phyloP scores from a whole-genome alignment of 768 basidiomycete species.

The Tephrocybe sp. region DNA sequence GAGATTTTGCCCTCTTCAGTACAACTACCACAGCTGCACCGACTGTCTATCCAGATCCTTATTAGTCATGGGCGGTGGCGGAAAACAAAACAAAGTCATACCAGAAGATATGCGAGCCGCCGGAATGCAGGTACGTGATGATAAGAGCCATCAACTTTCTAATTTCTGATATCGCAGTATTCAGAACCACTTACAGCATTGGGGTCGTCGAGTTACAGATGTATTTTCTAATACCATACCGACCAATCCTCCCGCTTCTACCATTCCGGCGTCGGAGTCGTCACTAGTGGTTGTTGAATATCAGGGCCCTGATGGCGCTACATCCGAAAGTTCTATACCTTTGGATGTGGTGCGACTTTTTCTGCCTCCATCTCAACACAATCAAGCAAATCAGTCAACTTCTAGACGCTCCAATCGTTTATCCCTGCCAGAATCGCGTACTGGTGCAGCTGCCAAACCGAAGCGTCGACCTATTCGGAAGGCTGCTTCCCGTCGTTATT shows the following conservation, averaged over 20 bases:
- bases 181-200: slow-evolving; percentile 2
- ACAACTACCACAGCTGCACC: neutral
- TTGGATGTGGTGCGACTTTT: no score
- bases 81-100: slow-evolving; percentile 4
- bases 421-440: no score
- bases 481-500: no score
- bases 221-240: neutral
- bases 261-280: neutral
- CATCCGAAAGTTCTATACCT: neutral
- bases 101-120: neutral
- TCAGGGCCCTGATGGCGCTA: neutral
- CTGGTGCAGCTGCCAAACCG: no score
- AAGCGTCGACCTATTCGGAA: no score
- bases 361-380: no score
- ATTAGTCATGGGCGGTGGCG: slow-evolving; percentile 4
- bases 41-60: neutral
- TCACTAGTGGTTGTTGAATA: slow-evolving; percentile 5
- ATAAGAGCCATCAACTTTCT: neutral
- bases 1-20: neutral
- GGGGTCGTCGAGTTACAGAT: neutral
- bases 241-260: neutral
- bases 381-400: no score
- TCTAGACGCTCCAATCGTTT: no score
- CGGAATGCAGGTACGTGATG: slow-evolving; percentile 2
- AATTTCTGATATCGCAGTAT: neutral